phyloP scores from a whole-genome alignment of 148 eudicot genomes.

The Rhododendron henanense region DNA sequence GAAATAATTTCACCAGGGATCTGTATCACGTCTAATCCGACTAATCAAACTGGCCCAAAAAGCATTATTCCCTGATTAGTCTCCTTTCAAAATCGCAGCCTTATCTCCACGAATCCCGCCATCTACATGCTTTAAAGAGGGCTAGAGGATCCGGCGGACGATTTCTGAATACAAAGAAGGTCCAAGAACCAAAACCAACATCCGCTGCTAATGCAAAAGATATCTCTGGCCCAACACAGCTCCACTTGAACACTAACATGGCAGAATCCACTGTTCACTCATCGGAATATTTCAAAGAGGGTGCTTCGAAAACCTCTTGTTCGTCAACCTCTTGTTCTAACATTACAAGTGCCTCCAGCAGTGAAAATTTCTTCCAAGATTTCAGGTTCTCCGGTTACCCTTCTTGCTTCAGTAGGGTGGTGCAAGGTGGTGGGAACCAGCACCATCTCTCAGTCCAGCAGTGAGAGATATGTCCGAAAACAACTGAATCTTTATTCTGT shows the following conservation, averaged over 20 bases:
- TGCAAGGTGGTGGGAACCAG: conserved; percentile 25
- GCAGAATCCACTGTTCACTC: conserved; percentile 23
- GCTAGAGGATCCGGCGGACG: conserved; percentile 76
- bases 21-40: not conserved
- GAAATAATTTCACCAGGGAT: not conserved
- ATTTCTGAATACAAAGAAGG: conserved; percentile 50
- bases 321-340: conserved; percentile 39
- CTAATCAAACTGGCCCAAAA: conserved; percentile 7
- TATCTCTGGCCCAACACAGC: conserved; percentile 16
- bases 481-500: not conserved
- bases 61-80: not conserved
- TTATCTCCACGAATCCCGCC: conserved; percentile 74
- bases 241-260: conserved; percentile 14
- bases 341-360: conserved; percentile 33
- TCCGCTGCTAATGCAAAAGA: conserved; percentile 17
- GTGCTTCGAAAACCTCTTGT: conserved; percentile 9
- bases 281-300: conserved; percentile 25
- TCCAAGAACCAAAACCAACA: conserved; percentile 26
- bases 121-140: conserved; percentile 64
- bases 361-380: conserved; percentile 29
- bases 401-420: conserved; percentile 22
- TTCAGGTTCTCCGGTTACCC: conserved; percentile 39
- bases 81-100: conserved; percentile 34
- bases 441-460: conserved; percentile 29
- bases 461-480: conserved; percentile 9